These are phyloP conservation scores for Psidium friedrichsthalianum DNA, from an alignment of 345 rosid genomes.

Conservation along the genomic window DNA sequence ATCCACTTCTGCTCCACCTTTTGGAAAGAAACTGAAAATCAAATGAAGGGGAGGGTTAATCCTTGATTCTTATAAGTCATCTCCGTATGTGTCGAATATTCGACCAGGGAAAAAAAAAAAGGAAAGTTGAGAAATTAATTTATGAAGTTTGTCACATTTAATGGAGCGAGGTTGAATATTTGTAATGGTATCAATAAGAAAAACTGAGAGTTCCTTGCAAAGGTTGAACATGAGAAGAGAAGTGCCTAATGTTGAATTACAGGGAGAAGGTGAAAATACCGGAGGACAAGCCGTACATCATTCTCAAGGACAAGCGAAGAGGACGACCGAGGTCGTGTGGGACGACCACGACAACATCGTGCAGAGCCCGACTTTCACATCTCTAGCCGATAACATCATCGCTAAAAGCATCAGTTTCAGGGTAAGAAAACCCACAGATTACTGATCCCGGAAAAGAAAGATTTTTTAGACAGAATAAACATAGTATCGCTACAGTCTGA, in stretches of 20 bases:
- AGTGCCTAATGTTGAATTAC: neutral
- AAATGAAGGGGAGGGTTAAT: neutral
- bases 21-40: neutral
- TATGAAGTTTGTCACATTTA: neutral
- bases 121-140: neutral
- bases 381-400: constrained; percentile 43
- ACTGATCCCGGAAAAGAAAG: neutral
- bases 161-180: neutral
- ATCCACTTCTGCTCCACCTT: neutral
- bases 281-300: constrained; percentile 48
- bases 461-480: neutral
- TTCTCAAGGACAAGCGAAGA: constrained; percentile 47
- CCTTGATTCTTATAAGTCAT: too few species aligned
- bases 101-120: neutral
- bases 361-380: constrained; percentile 52
- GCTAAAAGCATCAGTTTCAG: constrained; percentile 38
- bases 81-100: neutral
- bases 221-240: neutral
- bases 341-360: constrained; percentile 32
- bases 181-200: neutral
- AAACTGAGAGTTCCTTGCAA: neutral
- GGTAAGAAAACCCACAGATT: constrained; percentile 14
- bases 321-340: constrained; percentile 48
- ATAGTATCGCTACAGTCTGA: neutral
- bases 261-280: constrained; percentile 80